phyloP scores from a whole-genome alignment of 169 alveolate species.

The Cystoisospora suis region DNA sequence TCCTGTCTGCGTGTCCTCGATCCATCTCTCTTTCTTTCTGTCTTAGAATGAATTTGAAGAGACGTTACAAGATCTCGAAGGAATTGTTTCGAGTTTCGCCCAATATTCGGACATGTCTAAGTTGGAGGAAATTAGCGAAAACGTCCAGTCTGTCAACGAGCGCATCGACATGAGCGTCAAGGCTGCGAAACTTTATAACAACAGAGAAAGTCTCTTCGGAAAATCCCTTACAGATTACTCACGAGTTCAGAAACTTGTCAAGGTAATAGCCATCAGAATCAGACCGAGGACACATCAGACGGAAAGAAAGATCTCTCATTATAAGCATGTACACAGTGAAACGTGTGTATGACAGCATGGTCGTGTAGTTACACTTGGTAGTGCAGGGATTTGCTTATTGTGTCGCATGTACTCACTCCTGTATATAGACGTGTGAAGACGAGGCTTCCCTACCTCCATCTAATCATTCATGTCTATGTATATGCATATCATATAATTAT shows the following conservation, averaged over 20 bases:
- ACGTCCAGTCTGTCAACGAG: slow-evolving; percentile 80
- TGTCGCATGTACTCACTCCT: too few relatives aligned
- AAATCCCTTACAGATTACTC: slow-evolving; percentile 89
- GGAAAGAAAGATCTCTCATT: too few relatives aligned
- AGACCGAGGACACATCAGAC: too few relatives aligned
- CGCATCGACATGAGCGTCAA: slow-evolving; percentile 81
- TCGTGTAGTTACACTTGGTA: too few relatives aligned
- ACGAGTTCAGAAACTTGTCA: slow-evolving; percentile 66
- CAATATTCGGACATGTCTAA: slow-evolving; percentile 77
- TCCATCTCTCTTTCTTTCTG: neutral
- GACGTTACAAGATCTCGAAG: slow-evolving; percentile 82
- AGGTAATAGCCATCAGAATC: neutral
- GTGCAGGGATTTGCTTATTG: too few relatives aligned
- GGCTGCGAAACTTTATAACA: slow-evolving; percentile 87
- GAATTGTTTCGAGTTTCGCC: slow-evolving; percentile 82
- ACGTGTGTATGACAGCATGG: too few relatives aligned
- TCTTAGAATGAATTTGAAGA: slow-evolving; percentile 82
- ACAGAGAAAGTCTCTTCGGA: slow-evolving; percentile 87
- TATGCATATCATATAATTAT: too few relatives aligned
- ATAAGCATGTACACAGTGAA: too few relatives aligned
- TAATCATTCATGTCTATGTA: too few relatives aligned
- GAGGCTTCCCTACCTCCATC: too few relatives aligned
- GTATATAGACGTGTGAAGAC: too few relatives aligned
- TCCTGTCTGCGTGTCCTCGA: neutral
- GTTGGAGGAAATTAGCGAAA: slow-evolving; percentile 82